A percentile compares a stretch with the other conserved stretches of the same genome.
phyloP scores from a whole-genome alignment of 176 grass and related monocot species.

The Carex scoparia region DNA sequence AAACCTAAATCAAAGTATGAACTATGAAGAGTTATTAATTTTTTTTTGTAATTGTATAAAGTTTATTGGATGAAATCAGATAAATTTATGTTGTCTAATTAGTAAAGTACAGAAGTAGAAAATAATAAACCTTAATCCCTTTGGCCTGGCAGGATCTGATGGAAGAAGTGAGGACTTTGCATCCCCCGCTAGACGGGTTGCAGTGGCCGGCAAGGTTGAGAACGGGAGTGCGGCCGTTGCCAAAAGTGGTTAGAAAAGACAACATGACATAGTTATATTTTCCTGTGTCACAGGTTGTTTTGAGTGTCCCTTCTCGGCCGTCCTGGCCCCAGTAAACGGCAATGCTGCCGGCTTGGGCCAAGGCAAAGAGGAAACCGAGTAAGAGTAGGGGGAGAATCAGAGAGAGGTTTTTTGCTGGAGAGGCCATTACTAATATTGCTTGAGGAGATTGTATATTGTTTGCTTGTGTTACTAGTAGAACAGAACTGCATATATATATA shows the following conservation, averaged over 20 bases:
- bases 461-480: not conserved
- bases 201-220: constrained; percentile 66
- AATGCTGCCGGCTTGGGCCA: constrained; percentile 23
- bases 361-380: not conserved
- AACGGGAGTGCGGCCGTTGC: constrained; percentile 33
- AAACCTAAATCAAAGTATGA: not conserved
- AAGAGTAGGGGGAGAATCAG: constrained; percentile 11
- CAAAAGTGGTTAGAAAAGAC: constrained; percentile 61
- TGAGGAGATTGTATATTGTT: not conserved
- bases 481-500: not conserved
- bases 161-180: constrained; percentile 45
- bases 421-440: not conserved
- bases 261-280: constrained; percentile 51
- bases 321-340: constrained; percentile 58
- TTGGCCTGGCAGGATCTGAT: constrained; percentile 41
- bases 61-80: not conserved
- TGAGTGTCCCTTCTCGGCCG: constrained; percentile 49
- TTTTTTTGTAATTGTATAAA: not conserved
- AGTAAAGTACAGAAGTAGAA: not conserved
- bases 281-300: constrained; percentile 43
- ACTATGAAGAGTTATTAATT: not conserved
- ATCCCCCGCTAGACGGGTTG: constrained; percentile 37
- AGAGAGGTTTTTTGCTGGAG: not conserved
- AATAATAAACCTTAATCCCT: constrained; percentile 34
- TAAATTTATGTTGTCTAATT: not conserved